Evolutionary conservation across 2,329 filamentous ascomycete genomes (phyloP), one percentile per base, ranked within the genome.

Genomic region (Verticillium tricorpus): DNA sequence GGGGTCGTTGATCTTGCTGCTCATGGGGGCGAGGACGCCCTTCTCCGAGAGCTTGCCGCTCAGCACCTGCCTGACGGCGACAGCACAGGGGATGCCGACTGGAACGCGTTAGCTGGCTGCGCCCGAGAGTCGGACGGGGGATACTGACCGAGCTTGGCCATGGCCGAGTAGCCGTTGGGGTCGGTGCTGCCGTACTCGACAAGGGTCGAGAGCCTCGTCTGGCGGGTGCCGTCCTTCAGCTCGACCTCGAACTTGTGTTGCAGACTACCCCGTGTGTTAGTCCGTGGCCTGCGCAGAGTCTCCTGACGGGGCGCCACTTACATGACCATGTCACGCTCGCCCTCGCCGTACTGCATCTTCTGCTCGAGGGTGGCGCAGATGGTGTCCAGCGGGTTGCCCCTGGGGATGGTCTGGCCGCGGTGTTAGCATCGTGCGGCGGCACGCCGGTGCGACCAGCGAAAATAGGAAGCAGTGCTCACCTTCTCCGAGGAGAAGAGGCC

Each of bases 201-300:
- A 17, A 97, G 85, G 1, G 93, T 97, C 52, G 89, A 92, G 28
- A 91, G 93, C 66, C 89, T 83, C 55, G 88, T 92, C 80, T 96
- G 87, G 74, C 84, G 85, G 73, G 79, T 85, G 70, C 92, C 92
- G 73, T 95, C 90, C 77, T 89, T 88, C 77, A 89, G 81, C 82
- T 95, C 90, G 68, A 96, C 91, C 73, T 88, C 88, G 74, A 96
- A 96, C 79, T 87, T 89, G 81, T 92, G 89, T 80, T 92, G 90
- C 35, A 92, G 83, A 28, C 28, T 28, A 6, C 28, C 28, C 28
- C 28, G 1, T 1, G 28, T 28, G 28, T 28, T 28, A 28, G 28
- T 28, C 28, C 28, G 5, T 6, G 28, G 5, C 28, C 28, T 28
- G 28, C 28, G 5, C 5, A 6, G 5, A 28, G 4, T 6, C 28